Conservation (phyloP, 805 yeast species). For the Cyberlindnera subsufficiens region DNA sequence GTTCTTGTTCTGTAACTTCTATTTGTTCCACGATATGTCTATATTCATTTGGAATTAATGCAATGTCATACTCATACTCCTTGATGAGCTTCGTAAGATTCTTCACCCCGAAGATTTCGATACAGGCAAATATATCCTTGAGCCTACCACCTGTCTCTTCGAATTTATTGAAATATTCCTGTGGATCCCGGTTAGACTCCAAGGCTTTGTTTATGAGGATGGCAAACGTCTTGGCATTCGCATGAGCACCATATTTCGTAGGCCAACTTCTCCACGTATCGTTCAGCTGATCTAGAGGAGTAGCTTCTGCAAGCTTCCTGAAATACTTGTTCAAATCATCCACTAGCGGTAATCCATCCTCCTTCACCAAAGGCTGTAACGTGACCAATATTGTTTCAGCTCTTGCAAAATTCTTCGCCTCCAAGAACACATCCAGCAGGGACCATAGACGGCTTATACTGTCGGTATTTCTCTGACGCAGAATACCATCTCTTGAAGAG, state of each 20-base stretch:
- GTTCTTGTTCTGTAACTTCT: slow-evolving; percentile 4
- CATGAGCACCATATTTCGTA: slow-evolving; percentile 27
- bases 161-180: slow-evolving; percentile 22
- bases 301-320: slow-evolving; percentile 31
- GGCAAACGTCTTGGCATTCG: slow-evolving; percentile 57
- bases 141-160: slow-evolving; percentile 24
- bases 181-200: slow-evolving; percentile 16
- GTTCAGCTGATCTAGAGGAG: slow-evolving; percentile 35
- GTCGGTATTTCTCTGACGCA: slow-evolving; percentile 32
- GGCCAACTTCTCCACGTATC: slow-evolving; percentile 31
- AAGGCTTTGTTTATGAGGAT: slow-evolving; percentile 36
- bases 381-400: slow-evolving; percentile 66
- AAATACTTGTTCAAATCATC: slow-evolving; percentile 68
- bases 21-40: slow-evolving; percentile 19
- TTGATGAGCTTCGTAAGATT: slow-evolving; percentile 29
- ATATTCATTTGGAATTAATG: slow-evolving; percentile 30
- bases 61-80: slow-evolving; percentile 13
- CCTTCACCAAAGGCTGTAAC: slow-evolving; percentile 42
- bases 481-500: slow-evolving; percentile 16
- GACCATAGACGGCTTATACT: slow-evolving; percentile 69
- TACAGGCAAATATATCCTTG: slow-evolving; percentile 17
- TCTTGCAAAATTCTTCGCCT: slow-evolving; percentile 57
- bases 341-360: slow-evolving; percentile 42
- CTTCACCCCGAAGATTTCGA: slow-evolving; percentile 49
- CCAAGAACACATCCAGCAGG: slow-evolving; percentile 70